phyloP scores from a whole-genome alignment of 345 rosid species.

The Eucalyptus victrix region DNA sequence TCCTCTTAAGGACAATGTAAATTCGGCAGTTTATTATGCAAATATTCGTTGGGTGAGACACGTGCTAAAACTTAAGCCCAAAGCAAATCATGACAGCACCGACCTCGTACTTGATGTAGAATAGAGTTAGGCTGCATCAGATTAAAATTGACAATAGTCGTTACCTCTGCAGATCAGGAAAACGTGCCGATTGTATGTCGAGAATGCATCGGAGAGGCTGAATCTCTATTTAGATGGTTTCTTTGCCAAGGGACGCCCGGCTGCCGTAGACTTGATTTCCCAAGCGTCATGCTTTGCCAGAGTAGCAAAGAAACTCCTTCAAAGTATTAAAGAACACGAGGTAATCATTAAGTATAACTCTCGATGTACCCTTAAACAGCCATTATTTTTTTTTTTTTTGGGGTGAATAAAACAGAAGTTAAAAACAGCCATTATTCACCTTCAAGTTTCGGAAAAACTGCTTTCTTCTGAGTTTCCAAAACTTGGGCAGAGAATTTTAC shows the following conservation, averaged over 20 bases:
- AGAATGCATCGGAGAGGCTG: conserved; percentile 50
- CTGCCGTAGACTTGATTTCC: conserved; percentile 27
- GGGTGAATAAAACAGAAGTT: too few relatives aligned
- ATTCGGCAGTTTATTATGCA: background rate
- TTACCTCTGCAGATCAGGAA: conserved; percentile 20
- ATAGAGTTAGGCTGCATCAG: background rate
- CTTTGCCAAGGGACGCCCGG: conserved; percentile 24
- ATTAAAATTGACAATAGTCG: background rate
- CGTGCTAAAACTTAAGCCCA: background rate
- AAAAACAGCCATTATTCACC: background rate
- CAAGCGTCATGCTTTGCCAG: conserved; percentile 18
- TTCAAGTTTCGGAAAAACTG: background rate
- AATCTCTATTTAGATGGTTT: conserved; percentile 41
- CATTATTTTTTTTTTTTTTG: too few relatives aligned
- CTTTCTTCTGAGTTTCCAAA: background rate
- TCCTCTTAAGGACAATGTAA: background rate
- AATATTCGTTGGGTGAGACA: background rate
- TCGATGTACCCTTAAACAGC: background rate
- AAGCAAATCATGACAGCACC: background rate
- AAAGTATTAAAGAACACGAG: conserved; percentile 20
- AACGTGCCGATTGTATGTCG: conserved; percentile 28
- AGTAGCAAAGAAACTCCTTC: conserved; percentile 29
- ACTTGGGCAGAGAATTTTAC: background rate
- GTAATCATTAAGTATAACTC: conserved; percentile 8
- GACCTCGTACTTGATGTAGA: background rate